Evolutionary conservation across 2,329 filamentous ascomycete species (phyloP), one percentile per base, ranked within the genome.

Genomic region (Fusarium udum): DNA sequence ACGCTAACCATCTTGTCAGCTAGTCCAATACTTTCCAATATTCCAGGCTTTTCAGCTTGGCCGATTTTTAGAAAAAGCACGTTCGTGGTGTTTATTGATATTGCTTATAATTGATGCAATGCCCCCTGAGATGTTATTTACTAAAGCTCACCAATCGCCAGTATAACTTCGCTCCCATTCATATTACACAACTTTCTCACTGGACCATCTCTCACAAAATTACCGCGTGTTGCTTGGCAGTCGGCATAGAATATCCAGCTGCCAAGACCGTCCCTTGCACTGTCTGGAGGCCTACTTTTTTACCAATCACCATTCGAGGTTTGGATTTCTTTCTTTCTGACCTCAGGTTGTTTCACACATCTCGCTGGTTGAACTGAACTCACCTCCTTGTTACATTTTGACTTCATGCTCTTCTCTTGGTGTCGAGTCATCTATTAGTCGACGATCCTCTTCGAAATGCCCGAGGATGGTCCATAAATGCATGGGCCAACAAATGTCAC

Each of bases 21-120:
- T 48, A 58, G 58, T 53, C 51, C 43, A 64, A 53, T 69, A 58
- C 16, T 58, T 64, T 45, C n/a, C 28, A 56, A 69, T 57, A 24
- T 31, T 69, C 51, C 34, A 28, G 34, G 34, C 34, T 39, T 39
- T 28, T 64, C 39, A 37, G 24, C 32, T 52, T 53, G 40, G 36
- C 31, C n/a, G 8, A 8, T 7, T 34, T 22, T 45, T 5, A 20
- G 15, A 26, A 42, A 46, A 34, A 37, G 45, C 28, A 61, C 24
- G n/a, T 40, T 40, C 8, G 12, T 34, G 34, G 31, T 26, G 15
- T 16, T 43, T 15, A 43, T 67, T 43, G 43, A 31, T 36, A 16
- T 67, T 42, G 18, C 24, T 43, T 57, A 28, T 43, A 57, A 28
- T 24, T 20, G 20, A 43, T 26, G 36, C 31, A 49, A 32, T 34